These are phyloP conservation scores for Singerocomus inundabilis DNA, from an alignment of 1,284 basidiomycete genomes.

Conservation along the genomic window DNA sequence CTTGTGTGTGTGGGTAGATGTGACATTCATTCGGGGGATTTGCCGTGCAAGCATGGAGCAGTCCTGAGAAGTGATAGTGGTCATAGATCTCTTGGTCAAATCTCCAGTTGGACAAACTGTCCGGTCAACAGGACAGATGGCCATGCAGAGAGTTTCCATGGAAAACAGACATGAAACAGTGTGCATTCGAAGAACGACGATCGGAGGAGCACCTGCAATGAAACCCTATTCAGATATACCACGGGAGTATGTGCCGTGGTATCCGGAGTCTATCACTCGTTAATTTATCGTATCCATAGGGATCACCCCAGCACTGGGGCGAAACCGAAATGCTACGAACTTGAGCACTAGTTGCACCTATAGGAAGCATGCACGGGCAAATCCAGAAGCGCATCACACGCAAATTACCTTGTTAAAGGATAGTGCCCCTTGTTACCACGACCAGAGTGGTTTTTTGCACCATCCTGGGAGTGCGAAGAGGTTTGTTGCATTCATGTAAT, in stretches of 20 bases:
- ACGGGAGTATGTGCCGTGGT: not conserved
- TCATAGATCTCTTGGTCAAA: not conserved
- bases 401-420: slow-evolving; percentile 11
- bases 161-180: not conserved
- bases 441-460: not conserved
- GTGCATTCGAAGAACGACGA: not conserved
- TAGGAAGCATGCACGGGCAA: not conserved
- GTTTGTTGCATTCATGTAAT: not conserved
- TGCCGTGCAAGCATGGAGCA: not conserved
- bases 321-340: slow-evolving; percentile 68
- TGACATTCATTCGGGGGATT: not conserved
- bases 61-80: slow-evolving; percentile 15
- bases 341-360: slow-evolving; percentile 1
- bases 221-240: slow-evolving; percentile 1
- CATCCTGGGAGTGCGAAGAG: slow-evolving; percentile 5
- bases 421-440: slow-evolving; percentile 6
- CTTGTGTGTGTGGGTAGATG: slow-evolving; percentile 2
- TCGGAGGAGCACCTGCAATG: slow-evolving; percentile 8
- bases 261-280: not conserved
- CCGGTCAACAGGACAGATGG: slow-evolving; percentile 5
- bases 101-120: not conserved
- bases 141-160: slow-evolving; percentile 13
- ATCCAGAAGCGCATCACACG: slow-evolving; percentile 5
- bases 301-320: not conserved
- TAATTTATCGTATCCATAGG: not conserved